These are phyloP conservation scores for Fistulinella cinereoalba DNA, from an alignment of 1,284 basidiomycete species.

Conservation along the genomic window DNA sequence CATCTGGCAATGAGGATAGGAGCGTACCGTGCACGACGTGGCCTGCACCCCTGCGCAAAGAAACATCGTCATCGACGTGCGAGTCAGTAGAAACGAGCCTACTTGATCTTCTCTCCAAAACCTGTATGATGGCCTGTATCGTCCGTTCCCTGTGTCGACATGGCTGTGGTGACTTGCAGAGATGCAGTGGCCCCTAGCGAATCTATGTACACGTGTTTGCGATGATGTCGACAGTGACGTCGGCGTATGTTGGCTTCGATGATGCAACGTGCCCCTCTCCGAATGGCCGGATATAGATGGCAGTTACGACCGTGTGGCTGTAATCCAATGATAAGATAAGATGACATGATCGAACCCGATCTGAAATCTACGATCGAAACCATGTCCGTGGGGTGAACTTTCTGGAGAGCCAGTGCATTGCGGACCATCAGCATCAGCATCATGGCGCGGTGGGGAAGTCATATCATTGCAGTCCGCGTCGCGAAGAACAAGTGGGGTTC, in stretches of 20 bases:
- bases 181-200: too few relatives aligned
- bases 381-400: too few relatives aligned
- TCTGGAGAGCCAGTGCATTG: too few relatives aligned
- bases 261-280: slow-evolving; percentile 15
- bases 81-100: background rate
- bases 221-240: slow-evolving; percentile 24
- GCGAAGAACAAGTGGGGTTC: too few relatives aligned
- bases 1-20: background rate
- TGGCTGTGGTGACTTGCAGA: background rate
- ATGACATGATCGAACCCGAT: slow-evolving; percentile 7
- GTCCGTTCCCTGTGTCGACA: slow-evolving; percentile 10
- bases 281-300: background rate
- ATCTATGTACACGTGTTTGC: slow-evolving; percentile 13
- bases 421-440: too few relatives aligned
- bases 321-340: slow-evolving; percentile 3
- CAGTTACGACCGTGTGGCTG: slow-evolving; percentile 15
- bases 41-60: slow-evolving; percentile 23
- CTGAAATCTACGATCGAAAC: too few relatives aligned
- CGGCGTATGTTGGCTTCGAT: slow-evolving; percentile 10
- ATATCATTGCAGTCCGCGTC: too few relatives aligned
- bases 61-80: background rate
- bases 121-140: slow-evolving; percentile 2
- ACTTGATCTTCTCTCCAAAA: slow-evolving; percentile 23
- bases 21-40: slow-evolving; percentile 25
- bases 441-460: too few relatives aligned